Evolutionary conservation across 2,329 filamentous ascomycete species (phyloP), one percentile per base, ranked within the genome.

Genomic region (Kalmusia sp.): DNA sequence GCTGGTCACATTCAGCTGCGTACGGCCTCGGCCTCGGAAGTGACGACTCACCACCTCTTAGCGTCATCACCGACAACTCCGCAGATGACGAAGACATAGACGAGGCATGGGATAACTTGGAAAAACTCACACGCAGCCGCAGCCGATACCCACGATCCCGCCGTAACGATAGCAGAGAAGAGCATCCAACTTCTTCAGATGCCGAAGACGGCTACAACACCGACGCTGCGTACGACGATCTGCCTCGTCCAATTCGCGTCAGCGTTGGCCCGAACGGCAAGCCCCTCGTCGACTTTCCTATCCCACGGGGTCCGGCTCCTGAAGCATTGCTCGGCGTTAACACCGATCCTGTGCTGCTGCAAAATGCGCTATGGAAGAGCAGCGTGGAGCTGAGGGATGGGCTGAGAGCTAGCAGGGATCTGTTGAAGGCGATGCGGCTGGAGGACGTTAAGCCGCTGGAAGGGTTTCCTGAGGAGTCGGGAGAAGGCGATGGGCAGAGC

Each of bases 51-150:
- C 69, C 69, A 1, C 61, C 69, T 2, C 63, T 64, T 46, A 70
- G 68, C 55, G 63, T 70, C 6, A 64, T 63, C 1, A 70, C 70
- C 9, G 65, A 70, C 40, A 66, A 61, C 0, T 69, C 64, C 3
- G 62, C 65, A n/a, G 67, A 70, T 38, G 70, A 73, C 35, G 69
- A 72, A 46, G 70, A 73, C 31, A 53, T 71, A 12, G 71, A 74
- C 54, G 68, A 72, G 17, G 62, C 71, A 7, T 74, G 70, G 70
- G 70, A 73, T 17, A 51, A 38, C 1, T 66, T 71, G 30, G 70
- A 73, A 24, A 63, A 64, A 2, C 43, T 60, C 2, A 59, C 54
- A 3, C 44, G 63, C n/a, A 50, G 54, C 27, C 59, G 59, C 44
- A 54, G 40, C 14, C 43, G 54, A 1, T 52, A 61, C n/a, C 50